phyloP scores from a whole-genome alignment of 371 early-diverging fungal genomes.

The Syncephalastrum racemosum region DNA sequence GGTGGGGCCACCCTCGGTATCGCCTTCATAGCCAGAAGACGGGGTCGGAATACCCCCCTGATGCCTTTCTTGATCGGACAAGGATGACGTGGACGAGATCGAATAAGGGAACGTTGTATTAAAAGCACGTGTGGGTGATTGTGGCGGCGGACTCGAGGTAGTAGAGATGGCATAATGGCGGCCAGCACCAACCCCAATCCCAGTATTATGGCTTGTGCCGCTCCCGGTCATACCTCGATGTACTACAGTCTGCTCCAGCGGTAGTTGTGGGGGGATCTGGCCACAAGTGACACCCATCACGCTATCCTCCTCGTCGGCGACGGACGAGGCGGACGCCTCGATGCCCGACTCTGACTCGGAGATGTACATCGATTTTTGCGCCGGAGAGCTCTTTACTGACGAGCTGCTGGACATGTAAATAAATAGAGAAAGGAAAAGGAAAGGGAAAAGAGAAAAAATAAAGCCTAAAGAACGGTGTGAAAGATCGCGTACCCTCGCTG shows the following conservation, averaged over 20 bases:
- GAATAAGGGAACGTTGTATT: too few relatives aligned
- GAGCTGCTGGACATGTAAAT: not conserved
- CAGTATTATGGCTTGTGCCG: too few relatives aligned
- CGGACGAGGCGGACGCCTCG: conserved; percentile 17
- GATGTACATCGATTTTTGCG: conserved; percentile 2
- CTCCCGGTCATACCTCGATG: too few relatives aligned
- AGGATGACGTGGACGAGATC: too few relatives aligned
- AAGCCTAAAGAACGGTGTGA: not conserved
- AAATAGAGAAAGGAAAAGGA: not conserved
- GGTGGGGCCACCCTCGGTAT: conserved; percentile 10
- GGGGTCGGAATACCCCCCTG: conserved; percentile 18
- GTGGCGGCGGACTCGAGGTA: too few relatives aligned
- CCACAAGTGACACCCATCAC: too few relatives aligned
- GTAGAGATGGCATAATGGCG: too few relatives aligned
- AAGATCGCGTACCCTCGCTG: not conserved
- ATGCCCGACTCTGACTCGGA: conserved; percentile 20
- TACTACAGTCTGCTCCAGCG: too few relatives aligned
- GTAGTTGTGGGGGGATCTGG: too few relatives aligned
- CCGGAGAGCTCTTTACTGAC: not conserved
- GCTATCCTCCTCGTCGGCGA: conserved; percentile 13
- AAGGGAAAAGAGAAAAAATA: not conserved
- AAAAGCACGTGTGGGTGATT: too few relatives aligned
- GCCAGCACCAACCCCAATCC: too few relatives aligned
- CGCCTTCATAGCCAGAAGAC: conserved; percentile 21
- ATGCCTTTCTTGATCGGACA: too few relatives aligned